These are phyloP conservation scores for Capsella rubella DNA, from an alignment of 441 rosid genomes.

Conservation along the genomic window DNA sequence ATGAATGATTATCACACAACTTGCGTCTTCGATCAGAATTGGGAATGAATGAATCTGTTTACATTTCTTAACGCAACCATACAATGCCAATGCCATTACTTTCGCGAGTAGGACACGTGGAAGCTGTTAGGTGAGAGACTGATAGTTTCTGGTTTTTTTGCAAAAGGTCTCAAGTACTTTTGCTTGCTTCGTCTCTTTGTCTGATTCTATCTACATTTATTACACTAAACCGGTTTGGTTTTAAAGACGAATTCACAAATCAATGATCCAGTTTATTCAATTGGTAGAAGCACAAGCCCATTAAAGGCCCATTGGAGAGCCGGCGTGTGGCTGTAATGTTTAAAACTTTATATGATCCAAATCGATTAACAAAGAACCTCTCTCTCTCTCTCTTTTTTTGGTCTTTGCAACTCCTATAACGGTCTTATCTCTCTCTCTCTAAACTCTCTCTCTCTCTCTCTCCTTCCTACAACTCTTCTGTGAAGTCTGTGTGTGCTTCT, in stretches of 20 bases:
- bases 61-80: conserved; percentile 32
- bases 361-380: not conserved
- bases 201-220: not conserved
- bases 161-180: not conserved
- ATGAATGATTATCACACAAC: conserved; percentile 27
- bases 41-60: conserved; percentile 8
- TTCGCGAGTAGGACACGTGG: conserved; percentile 46
- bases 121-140: conserved; percentile 35
- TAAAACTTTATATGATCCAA: not conserved
- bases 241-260: not conserved
- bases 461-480: conserved; percentile 11
- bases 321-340: not conserved
- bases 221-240: conserved; percentile 33
- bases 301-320: conserved; percentile 8
- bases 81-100: conserved; percentile 34
- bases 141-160: conserved; percentile 28
- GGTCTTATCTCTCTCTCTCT: conserved; percentile 39
- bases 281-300: not conserved
- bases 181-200: not conserved
- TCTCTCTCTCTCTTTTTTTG: not conserved
- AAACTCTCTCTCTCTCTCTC: conserved; percentile 26
- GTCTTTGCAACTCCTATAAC: conserved; percentile 43
- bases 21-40: not conserved
- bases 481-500: conserved; percentile 21
- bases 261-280: conserved; percentile 7